A percentile compares a stretch with the other conserved stretches of the same genome.
Evolutionary conservation across 441 rosid species (phyloP).

Genomic region (Gossypium armourianum): DNA sequence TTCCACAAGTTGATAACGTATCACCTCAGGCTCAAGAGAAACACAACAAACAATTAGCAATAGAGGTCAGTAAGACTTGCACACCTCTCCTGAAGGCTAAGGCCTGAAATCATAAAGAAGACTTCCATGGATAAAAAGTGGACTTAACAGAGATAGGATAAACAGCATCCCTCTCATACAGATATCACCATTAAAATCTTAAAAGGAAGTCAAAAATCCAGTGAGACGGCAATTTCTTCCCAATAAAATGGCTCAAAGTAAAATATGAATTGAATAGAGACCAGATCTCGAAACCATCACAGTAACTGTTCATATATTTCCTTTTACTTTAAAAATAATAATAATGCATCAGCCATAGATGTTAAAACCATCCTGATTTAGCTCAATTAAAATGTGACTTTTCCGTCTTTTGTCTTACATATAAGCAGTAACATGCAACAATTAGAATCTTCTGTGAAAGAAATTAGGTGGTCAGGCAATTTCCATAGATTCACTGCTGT

Average conservation of each 20-base stretch:
- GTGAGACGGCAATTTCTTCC: background rate
- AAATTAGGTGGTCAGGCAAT: constrained; percentile 1
- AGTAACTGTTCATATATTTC: background rate
- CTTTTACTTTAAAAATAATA: background rate
- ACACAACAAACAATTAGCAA: background rate
- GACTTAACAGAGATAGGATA: constrained; percentile 1
- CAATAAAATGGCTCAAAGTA: background rate
- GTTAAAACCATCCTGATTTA: background rate
- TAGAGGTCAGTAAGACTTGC: background rate
- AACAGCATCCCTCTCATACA: background rate
- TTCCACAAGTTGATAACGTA: background rate
- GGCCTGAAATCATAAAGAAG: constrained; percentile 2
- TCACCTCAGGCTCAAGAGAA: background rate
- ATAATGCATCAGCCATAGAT: background rate
- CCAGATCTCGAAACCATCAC: background rate
- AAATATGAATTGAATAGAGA: background rate
- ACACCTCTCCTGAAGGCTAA: background rate
- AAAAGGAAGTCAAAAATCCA: background rate
- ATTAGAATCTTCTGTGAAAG: background rate
- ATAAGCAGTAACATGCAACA: background rate
- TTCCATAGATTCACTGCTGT: background rate
- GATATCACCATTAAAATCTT: background rate
- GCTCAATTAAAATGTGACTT: background rate
- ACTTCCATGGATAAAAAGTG: background rate
- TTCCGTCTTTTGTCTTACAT: background rate